Percentiles rank a stretch among this genome's conserved stretches.
phyloP scores from a whole-genome alignment of 441 rosid genomes.

The California macrophylla region DNA sequence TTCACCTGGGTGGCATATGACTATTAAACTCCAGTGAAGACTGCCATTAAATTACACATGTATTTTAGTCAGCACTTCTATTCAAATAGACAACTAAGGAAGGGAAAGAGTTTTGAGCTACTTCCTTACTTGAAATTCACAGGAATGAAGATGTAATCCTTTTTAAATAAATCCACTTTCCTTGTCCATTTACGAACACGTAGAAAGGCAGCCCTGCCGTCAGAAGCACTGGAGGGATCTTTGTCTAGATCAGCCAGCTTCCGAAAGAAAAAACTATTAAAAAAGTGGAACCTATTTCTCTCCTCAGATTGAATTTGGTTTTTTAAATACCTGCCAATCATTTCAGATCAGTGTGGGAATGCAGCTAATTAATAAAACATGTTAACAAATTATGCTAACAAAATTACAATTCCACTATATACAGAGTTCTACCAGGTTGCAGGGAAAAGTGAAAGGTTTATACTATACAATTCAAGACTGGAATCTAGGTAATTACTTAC shows the following conservation, averaged over 20 bases:
- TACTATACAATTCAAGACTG: neutral
- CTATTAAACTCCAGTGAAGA: constrained; percentile 80
- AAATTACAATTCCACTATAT: neutral
- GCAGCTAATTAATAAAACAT: constrained; percentile 13
- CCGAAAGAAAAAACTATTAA: constrained; percentile 83
- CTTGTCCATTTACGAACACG: constrained; percentile 91
- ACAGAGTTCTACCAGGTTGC: neutral
- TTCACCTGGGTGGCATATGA: constrained; percentile 77
- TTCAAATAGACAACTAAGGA: constrained; percentile 16
- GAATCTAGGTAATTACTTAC: neutral
- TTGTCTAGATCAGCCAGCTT: constrained; percentile 81
- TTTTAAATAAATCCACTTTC: constrained; percentile 63
- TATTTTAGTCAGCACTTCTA: constrained; percentile 21
- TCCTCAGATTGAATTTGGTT: constrained; percentile 44
- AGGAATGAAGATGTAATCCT: constrained; percentile 83
- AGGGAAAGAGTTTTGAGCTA: constrained; percentile 2
- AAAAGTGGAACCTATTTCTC: constrained; percentile 61
- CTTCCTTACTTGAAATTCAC: constrained; percentile 64
- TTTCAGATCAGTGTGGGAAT: neutral
- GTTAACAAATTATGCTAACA: constrained; percentile 3
- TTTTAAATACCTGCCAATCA: constrained; percentile 50
- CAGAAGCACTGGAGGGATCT: constrained; percentile 45
- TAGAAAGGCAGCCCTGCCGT: constrained; percentile 63
- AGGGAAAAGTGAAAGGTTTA: neutral
- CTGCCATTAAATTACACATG: constrained; percentile 32